Evolutionary conservation across 371 early-diverging fungal genomes (phyloP).

Genomic region (Capillidium heterosporum): DNA sequence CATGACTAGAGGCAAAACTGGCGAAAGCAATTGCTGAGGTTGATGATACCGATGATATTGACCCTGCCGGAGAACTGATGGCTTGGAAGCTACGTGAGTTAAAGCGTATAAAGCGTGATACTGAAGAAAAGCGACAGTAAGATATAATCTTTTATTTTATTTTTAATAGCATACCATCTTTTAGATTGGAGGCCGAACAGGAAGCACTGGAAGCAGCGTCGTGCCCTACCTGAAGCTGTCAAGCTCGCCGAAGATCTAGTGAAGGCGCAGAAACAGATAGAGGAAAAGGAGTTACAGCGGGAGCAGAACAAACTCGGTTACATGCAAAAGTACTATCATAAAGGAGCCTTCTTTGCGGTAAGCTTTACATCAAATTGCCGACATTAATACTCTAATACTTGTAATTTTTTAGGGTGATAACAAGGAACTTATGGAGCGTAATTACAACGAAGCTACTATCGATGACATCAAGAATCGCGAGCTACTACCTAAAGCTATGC

Average conservation of each 20-base stretch:
- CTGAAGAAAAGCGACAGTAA: slow-evolving; percentile 53
- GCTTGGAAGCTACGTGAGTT: slow-evolving; percentile 89
- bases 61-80: slow-evolving; percentile 72
- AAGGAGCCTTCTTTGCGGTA: slow-evolving; percentile 71
- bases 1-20: slow-evolving; percentile 4
- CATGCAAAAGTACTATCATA: slow-evolving; percentile 74
- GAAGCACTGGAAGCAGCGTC: slow-evolving; percentile 62
- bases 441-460: slow-evolving; percentile 52
- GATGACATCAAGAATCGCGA: slow-evolving; percentile 49
- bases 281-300: slow-evolving; percentile 25
- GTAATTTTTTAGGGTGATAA: slow-evolving; percentile 22
- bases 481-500: slow-evolving; percentile 66
- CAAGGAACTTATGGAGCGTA: slow-evolving; percentile 39
- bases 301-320: slow-evolving; percentile 25
- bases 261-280: slow-evolving; percentile 24
- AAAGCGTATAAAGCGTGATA: slow-evolving; percentile 69
- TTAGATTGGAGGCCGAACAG: slow-evolving; percentile 47
- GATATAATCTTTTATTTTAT: slow-evolving; percentile 10
- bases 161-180: not conserved
- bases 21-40: slow-evolving; percentile 21
- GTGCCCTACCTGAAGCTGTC: slow-evolving; percentile 67
- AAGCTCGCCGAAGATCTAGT: slow-evolving; percentile 46
- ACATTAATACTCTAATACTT: too few species aligned
- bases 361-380: too few species aligned
- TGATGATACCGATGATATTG: slow-evolving; percentile 81